These are phyloP conservation scores for Sarocladium kiliense DNA, from an alignment of 2,329 filamentous ascomycete genomes.

Conservation along the genomic window DNA sequence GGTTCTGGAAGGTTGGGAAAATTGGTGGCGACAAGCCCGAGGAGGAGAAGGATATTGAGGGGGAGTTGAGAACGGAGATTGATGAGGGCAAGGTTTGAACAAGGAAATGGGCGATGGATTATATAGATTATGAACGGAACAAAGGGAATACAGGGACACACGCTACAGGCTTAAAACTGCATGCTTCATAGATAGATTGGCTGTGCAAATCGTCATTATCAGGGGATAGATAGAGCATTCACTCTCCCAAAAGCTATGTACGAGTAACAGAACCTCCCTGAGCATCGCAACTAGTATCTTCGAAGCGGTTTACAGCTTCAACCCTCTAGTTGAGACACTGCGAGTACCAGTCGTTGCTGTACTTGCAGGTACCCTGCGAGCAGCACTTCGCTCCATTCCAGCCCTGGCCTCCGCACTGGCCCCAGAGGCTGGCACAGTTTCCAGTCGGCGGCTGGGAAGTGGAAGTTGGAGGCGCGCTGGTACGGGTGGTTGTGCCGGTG, in stretches of 20 bases:
- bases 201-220: too few relatives aligned
- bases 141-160: too few relatives aligned
- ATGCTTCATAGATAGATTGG: neutral
- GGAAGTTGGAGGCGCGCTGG: neutral
- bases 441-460: neutral
- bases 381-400: conserved; percentile 28
- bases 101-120: too few relatives aligned
- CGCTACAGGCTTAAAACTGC: too few relatives aligned
- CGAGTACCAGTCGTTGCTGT: conserved; percentile 25
- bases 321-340: conserved; percentile 17
- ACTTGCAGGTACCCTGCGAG: conserved; percentile 25
- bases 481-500: neutral
- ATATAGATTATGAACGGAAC: too few relatives aligned
- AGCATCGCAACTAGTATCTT: too few relatives aligned
- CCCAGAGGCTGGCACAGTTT: conserved; percentile 23
- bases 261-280: too few relatives aligned
- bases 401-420: conserved; percentile 28
- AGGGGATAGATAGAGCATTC: too few relatives aligned
- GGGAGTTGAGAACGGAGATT: neutral
- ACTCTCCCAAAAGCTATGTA: too few relatives aligned
- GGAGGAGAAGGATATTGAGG: neutral
- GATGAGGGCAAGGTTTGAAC: neutral
- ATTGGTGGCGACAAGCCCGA: conserved; percentile 36
- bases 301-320: too few relatives aligned
- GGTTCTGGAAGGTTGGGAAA: conserved; percentile 36